Percentiles rank a stretch among this genome's conserved stretches.
phyloP scores from a whole-genome alignment of 768 basidiomycete genomes.

The Termitomyces sp. region DNA sequence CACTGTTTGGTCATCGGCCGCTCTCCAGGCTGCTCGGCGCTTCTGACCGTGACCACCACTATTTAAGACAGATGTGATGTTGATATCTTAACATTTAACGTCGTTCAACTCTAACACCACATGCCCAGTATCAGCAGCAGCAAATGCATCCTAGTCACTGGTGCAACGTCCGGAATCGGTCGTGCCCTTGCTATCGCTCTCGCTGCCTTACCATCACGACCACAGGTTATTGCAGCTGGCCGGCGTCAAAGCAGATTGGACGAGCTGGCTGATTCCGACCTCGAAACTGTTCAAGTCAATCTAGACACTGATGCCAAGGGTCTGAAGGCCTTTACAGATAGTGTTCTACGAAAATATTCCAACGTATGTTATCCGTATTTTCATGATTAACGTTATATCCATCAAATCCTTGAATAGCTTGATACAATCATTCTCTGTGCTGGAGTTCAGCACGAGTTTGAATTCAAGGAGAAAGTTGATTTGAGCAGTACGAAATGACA shows the following conservation, averaged over 20 bases:
- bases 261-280: slow-evolving; percentile 37
- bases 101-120: too few species aligned
- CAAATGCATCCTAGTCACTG: slow-evolving; percentile 25
- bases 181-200: slow-evolving; percentile 51
- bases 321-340: slow-evolving; percentile 39
- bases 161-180: slow-evolving; percentile 55
- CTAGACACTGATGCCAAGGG: slow-evolving; percentile 33
- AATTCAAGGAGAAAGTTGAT: slow-evolving; percentile 43
- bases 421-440: slow-evolving; percentile 54
- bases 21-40: too few species aligned
- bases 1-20: too few species aligned
- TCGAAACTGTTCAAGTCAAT: slow-evolving; percentile 44
- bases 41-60: too few species aligned
- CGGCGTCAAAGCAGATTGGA: slow-evolving; percentile 52
- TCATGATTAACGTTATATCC: background rate
- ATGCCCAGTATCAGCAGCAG: slow-evolving; percentile 9
- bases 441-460: slow-evolving; percentile 48
- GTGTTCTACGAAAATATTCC: slow-evolving; percentile 42
- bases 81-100: too few species aligned
- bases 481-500: slow-evolving; percentile 31
- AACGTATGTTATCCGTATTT: slow-evolving; percentile 33
- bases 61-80: too few species aligned
- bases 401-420: slow-evolving; percentile 31
- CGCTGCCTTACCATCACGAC: slow-evolving; percentile 42
- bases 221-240: slow-evolving; percentile 49